phyloP scores from a whole-genome alignment of 2,329 filamentous ascomycete genomes.

The Botrytis paeoniae region DNA sequence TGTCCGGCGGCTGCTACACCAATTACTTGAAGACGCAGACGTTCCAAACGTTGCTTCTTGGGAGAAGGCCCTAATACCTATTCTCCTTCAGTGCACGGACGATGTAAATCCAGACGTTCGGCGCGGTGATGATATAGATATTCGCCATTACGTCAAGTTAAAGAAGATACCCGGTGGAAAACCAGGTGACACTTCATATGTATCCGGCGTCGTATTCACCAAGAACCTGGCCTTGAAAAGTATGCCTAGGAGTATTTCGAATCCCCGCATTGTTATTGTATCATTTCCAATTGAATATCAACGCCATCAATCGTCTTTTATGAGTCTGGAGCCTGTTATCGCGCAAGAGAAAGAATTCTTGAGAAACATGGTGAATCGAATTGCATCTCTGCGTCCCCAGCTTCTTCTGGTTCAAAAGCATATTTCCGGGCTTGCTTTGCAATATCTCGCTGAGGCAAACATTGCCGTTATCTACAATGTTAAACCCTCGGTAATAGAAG shows the following conservation, averaged over 20 bases:
- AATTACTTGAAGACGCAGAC: constrained; percentile 73
- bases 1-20: constrained; percentile 78
- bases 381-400: constrained; percentile 79
- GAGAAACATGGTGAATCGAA: constrained; percentile 85
- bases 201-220: constrained; percentile 94
- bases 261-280: constrained; percentile 86
- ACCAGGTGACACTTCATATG: constrained; percentile 90
- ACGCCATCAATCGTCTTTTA: constrained; percentile 88
- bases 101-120: constrained; percentile 93
- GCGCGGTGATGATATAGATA: constrained; percentile 91
- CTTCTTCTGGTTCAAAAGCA: constrained; percentile 89
- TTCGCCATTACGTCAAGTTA: constrained; percentile 93
- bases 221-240: constrained; percentile 96
- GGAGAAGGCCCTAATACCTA: constrained; percentile 88
- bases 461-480: constrained; percentile 96
- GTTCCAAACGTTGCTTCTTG: constrained; percentile 74
- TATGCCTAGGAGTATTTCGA: constrained; percentile 82
- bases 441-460: constrained; percentile 81
- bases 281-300: constrained; percentile 97
- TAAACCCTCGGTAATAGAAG: constrained; percentile 91
- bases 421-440: constrained; percentile 85
- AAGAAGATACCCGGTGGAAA: constrained; percentile 93
- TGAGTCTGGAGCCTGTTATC: constrained; percentile 96
- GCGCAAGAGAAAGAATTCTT: constrained; percentile 94
- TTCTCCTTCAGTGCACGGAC: constrained; percentile 85